Evolutionary conservation across 2,329 filamentous ascomycete species (phyloP), one percentile per base, ranked within the genome.

Genomic region (Fusarium sp.): DNA sequence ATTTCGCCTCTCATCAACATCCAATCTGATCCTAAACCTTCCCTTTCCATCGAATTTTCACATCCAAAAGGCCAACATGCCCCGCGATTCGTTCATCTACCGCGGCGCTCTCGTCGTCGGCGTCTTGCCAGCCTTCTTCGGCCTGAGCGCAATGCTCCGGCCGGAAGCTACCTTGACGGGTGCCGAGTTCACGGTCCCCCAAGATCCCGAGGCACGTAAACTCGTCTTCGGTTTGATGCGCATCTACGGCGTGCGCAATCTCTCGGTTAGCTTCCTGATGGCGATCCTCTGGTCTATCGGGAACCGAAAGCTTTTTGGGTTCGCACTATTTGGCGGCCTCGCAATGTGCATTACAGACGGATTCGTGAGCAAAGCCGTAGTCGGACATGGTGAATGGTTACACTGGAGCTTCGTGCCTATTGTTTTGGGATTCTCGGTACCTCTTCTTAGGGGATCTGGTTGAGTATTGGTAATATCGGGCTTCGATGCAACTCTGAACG

Each of bases 351-450:
- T 68, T 1, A 48, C 23, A 11, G 72, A 74, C 40, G 72, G 72
- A 1, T n/a, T 69, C 6, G 57, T 73, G 13, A 74, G 70, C 31
- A 52, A 18, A 16, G 50, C 34, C 6, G 47, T 62, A 8, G 54
- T 70, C 18, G 72, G 68, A 8, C 57, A 68, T 3, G 68, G 68
- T 6, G 59, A 73, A 31, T 75, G 72, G 72, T 56, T 61, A 40
- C 70, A 73, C n/a, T 74, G 73, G 73, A 27, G 53, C 2, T 65
- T 66, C 40, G 53, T 54, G 6, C 72, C 72, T 2, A 16, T 74
- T 7, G 40, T 51, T 39, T 31, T 30, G 6, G 56, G 16, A 1
- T 47, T 69, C 2, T 69, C 2, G 18, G 40, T 8, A 39, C 52
- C 43, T 3, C 31, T 55, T 16, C 10, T 44, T 43, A 5, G 50